phyloP scores from a whole-genome alignment of 306 rosid genomes.

The Hylodesmum podocarpum region DNA sequence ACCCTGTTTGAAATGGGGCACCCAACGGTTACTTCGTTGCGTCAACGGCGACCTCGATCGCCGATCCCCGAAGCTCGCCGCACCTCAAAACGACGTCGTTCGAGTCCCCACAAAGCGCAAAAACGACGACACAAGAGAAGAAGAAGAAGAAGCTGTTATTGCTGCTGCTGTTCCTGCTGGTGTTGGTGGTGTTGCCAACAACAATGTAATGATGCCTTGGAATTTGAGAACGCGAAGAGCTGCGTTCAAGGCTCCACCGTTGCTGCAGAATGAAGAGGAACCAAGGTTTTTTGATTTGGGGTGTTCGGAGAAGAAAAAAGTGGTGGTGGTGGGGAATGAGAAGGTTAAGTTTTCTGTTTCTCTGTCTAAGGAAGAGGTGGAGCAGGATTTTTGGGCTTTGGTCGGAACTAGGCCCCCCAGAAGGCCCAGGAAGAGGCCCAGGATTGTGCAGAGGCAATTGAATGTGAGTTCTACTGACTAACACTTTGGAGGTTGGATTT shows the following conservation, averaged over 20 bases:
- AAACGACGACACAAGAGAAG: neutral
- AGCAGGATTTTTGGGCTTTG: conserved; percentile 51
- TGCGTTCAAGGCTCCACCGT: conserved; percentile 54
- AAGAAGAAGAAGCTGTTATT: neutral
- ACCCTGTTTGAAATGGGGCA: conserved; percentile 63
- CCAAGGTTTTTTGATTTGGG: conserved; percentile 30
- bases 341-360: conserved; percentile 38
- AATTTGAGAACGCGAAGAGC: conserved; percentile 64
- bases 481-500: neutral
- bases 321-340: neutral
- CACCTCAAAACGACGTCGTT: conserved; percentile 8
- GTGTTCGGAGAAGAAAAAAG: conserved; percentile 36
- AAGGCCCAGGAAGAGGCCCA: conserved; percentile 59
- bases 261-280: conserved; percentile 31
- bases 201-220: conserved; percentile 50
- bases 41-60: conserved; percentile 44
- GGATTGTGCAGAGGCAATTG: conserved; percentile 53
- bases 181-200: neutral
- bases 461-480: conserved; percentile 38
- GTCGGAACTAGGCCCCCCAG: conserved; percentile 47
- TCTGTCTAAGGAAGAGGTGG: conserved; percentile 52
- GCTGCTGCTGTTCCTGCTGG: neutral
- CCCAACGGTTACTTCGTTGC: conserved; percentile 48
- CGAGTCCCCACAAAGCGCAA: conserved; percentile 22
- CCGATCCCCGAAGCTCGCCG: conserved; percentile 18